phyloP scores from a whole-genome alignment of 257 asterid genomes.

The Solanum habrochaites region DNA sequence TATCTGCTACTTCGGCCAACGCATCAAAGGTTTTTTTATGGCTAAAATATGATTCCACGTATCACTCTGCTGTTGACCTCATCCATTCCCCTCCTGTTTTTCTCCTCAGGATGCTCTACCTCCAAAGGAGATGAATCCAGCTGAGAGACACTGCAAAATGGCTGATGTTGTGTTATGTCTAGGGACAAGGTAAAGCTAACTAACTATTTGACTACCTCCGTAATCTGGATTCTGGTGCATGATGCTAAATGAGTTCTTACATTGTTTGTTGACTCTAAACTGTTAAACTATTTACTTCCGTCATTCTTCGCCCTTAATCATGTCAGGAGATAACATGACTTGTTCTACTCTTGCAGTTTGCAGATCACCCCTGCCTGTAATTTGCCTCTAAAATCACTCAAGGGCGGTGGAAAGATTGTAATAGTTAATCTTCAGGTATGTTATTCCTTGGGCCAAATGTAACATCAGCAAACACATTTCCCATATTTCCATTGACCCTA shows the following conservation, averaged over 20 bases:
- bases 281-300: not conserved
- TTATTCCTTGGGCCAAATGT: not conserved
- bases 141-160: conserved; percentile 84
- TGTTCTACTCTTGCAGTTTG: conserved; percentile 50
- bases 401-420: conserved; percentile 79
- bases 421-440: conserved; percentile 94
- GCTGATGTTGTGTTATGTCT: conserved; percentile 90
- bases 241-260: not conserved
- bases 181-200: conserved; percentile 70
- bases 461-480: not conserved
- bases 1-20: not conserved
- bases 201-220: not conserved
- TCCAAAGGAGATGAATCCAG: conserved; percentile 79
- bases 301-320: not conserved
- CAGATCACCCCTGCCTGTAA: conserved; percentile 98
- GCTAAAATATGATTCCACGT: not conserved
- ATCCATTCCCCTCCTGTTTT: not conserved
- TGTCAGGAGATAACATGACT: not conserved
- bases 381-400: conserved; percentile 78
- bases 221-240: not conserved
- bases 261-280: not conserved
- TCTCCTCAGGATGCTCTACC: conserved; percentile 81
- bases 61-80: not conserved
- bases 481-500: not conserved
- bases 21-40: not conserved